Percentiles rank a stretch among this genome's conserved stretches.
phyloP scores from a whole-genome alignment of 192 early-diverging fungal species.

The Backusella sp. region DNA sequence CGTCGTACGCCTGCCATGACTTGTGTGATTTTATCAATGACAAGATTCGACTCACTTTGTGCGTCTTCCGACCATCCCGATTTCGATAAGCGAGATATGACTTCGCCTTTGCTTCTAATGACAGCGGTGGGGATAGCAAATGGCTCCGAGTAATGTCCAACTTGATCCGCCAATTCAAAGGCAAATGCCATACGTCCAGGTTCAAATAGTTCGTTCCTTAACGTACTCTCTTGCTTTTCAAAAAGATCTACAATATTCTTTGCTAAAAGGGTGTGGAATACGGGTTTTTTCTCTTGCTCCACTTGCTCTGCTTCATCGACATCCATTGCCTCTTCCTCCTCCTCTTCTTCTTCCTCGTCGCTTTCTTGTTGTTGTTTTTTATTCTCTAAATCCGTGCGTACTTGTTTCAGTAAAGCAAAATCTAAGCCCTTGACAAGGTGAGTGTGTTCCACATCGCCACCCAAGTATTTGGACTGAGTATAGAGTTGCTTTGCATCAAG shows the following conservation, averaged over 20 bases:
- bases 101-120: slow-evolving; percentile 75
- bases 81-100: slow-evolving; percentile 29
- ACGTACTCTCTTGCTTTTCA: slow-evolving; percentile 37
- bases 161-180: slow-evolving; percentile 58
- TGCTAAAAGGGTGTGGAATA: slow-evolving; percentile 43
- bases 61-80: slow-evolving; percentile 43
- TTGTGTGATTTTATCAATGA: slow-evolving; percentile 70
- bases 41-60: slow-evolving; percentile 55
- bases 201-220: slow-evolving; percentile 67
- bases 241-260: slow-evolving; percentile 49
- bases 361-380: slow-evolving; percentile 42
- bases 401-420: slow-evolving; percentile 76
- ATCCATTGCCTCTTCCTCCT: slow-evolving; percentile 40
- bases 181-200: slow-evolving; percentile 77
- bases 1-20: slow-evolving; percentile 54
- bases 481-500: slow-evolving; percentile 53
- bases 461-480: slow-evolving; percentile 86
- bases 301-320: slow-evolving; percentile 1
- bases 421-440: slow-evolving; percentile 95
- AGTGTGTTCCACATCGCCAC: slow-evolving; percentile 83
- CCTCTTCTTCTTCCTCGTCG: slow-evolving; percentile 42
- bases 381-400: slow-evolving; percentile 54
- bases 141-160: slow-evolving; percentile 41
- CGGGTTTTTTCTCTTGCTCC: slow-evolving; percentile 11
- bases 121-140: slow-evolving; percentile 70